Evolutionary conservation across 2,329 filamentous ascomycete genomes (phyloP), one percentile per base, ranked within the genome.

Genomic region (Tolypocladium endophyticum): DNA sequence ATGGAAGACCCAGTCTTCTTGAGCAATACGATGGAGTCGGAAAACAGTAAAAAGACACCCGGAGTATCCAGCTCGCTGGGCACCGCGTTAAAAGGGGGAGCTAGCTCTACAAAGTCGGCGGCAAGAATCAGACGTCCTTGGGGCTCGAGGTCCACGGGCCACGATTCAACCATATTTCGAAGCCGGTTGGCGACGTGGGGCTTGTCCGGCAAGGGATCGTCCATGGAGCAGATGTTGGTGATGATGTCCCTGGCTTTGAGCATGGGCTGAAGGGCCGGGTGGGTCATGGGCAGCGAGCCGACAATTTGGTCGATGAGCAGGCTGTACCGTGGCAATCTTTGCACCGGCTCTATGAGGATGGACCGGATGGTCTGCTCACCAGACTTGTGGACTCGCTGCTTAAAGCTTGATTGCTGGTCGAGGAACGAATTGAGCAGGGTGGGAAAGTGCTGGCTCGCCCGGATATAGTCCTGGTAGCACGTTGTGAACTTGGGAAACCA

Each of bases 251-350:
- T 84, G 0, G 94, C 92, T 70, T 91, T 92, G 50, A 97, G 82
- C 75, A 99, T 87, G 3, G 83, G 81, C 65, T 89, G 87, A 58
- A 96, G 80, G 0, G 92, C 92, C 3, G 92, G 90, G 70, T 97
- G 92, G 11, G 89, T 86, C 57, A 92, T 84, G 5, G 93, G 92
- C 23, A 97, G 81, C 62, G 89, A 92, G 64, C 87, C 86, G 55
- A 94, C 84, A 69, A 99, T 97, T 68, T 95, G 92, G 75, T 99
- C 94, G 67, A 99, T 97, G 69, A 97, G 88, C 41, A 99, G 79
- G 68, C 91, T 97, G 75, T 99, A 99, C 33, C 94, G 87, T 33
- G 94, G 94, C 58, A 99, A 81, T 58, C 94, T 84, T 73, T 99
- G 94, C 0, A 99, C 92, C 2, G 94, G 94, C 73, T 99, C 94